These are phyloP conservation scores for Microcos paniculata DNA, from an alignment of 345 rosid genomes.

Conservation along the genomic window DNA sequence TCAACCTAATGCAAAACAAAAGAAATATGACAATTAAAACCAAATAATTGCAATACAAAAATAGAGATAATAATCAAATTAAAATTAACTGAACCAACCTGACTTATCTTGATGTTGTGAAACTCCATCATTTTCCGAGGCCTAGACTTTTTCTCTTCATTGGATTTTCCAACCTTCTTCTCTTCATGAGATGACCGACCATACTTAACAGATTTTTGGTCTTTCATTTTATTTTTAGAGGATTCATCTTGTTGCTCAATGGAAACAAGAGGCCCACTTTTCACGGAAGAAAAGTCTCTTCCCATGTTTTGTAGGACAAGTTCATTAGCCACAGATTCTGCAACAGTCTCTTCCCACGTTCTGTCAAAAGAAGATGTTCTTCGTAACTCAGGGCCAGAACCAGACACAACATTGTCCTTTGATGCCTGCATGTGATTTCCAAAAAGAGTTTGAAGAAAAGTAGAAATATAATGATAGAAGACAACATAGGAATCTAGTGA, in stretches of 20 bases:
- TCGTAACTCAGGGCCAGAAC: slow-evolving; percentile 63
- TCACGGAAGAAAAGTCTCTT: slow-evolving; percentile 40
- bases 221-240: slow-evolving; percentile 66
- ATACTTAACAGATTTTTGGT: slow-evolving; percentile 57
- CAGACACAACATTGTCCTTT: slow-evolving; percentile 41
- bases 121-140: slow-evolving; percentile 92
- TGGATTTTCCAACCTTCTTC: slow-evolving; percentile 74
- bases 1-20: slow-evolving; percentile 58
- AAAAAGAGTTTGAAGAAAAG: neutral
- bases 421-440: slow-evolving; percentile 38
- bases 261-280: slow-evolving; percentile 37
- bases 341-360: slow-evolving; percentile 87
- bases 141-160: slow-evolving; percentile 84
- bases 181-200: slow-evolving; percentile 90
- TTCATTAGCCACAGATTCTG: slow-evolving; percentile 86
- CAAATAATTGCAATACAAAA: slow-evolving; percentile 4
- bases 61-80: neutral
- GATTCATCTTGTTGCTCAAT: slow-evolving; percentile 71
- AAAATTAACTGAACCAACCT: slow-evolving; percentile 47
- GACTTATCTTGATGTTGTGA: slow-evolving; percentile 91
- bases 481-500: neutral
- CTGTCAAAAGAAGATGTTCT: slow-evolving; percentile 90
- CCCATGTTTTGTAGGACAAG: slow-evolving; percentile 49
- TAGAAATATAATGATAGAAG: neutral
- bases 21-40: neutral